These are phyloP conservation scores for Zymoseptoria crescenta DNA, from an alignment of 2,329 filamentous ascomycete genomes.

Conservation along the genomic window DNA sequence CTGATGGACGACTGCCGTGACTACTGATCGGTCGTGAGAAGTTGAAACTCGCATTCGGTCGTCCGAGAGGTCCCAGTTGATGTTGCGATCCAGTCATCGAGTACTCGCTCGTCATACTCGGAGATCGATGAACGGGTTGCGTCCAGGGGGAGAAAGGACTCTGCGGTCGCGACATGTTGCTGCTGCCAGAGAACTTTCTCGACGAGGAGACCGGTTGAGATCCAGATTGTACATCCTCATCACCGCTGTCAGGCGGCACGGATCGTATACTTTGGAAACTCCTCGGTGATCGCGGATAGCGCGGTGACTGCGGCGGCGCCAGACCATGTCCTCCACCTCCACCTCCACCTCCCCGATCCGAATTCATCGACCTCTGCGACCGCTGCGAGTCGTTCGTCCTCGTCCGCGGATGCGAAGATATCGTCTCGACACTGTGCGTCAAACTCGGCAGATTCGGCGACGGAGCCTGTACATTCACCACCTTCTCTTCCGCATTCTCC, in stretches of 20 bases:
- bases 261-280: conserved; percentile 40
- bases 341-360: conserved; percentile 14
- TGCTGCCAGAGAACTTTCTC: conserved; percentile 73
- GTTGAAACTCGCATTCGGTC: conserved; percentile 43
- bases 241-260: conserved; percentile 46
- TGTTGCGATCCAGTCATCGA: conserved; percentile 49
- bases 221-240: conserved; percentile 50
- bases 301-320: conserved; percentile 29
- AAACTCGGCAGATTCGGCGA: conserved; percentile 33
- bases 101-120: conserved; percentile 75
- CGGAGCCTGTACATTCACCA: conserved; percentile 35
- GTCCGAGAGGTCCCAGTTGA: conserved; percentile 5
- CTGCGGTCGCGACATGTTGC: conserved; percentile 50
- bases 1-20: conserved; percentile 37
- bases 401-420: conserved; percentile 34
- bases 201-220: conserved; percentile 54
- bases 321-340: conserved; percentile 21
- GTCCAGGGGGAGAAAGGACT: conserved; percentile 58
- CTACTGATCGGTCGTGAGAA: conserved; percentile 86
- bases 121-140: conserved; percentile 63
- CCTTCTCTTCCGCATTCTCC: conserved; percentile 28
- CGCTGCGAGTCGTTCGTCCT: conserved; percentile 31
- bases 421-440: conserved; percentile 29
- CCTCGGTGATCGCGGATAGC: conserved; percentile 35
- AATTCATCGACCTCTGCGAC: conserved; percentile 20